These are phyloP conservation scores for Ogataea zsoltii DNA, from an alignment of 805 yeast species.

Conservation along the genomic window DNA sequence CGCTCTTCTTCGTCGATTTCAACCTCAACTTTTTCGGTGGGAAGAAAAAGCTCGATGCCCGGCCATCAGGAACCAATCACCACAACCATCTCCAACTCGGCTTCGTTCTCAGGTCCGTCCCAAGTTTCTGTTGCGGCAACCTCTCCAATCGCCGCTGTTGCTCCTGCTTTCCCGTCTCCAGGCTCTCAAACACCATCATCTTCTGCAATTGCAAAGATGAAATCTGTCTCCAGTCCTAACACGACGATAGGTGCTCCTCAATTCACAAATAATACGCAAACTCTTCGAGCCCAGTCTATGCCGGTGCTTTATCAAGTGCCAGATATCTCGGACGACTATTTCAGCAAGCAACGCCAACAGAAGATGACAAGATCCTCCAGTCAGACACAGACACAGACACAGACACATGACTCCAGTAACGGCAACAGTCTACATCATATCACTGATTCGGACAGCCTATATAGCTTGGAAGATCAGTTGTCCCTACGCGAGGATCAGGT, in stretches of 20 bases:
- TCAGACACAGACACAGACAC: neutral
- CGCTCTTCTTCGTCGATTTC: constrained; percentile 12
- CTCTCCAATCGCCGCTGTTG: constrained; percentile 11
- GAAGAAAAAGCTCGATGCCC: constrained; percentile 8
- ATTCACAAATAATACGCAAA: neutral
- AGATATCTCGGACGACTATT: constrained; percentile 30
- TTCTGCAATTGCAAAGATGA: constrained; percentile 1
- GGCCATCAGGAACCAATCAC: constrained; percentile 5
- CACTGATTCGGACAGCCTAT: constrained; percentile 18
- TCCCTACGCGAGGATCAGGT: constrained; percentile 5
- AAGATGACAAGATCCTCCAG: neutral
- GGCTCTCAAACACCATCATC: neutral
- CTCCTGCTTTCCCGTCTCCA: constrained; percentile 11
- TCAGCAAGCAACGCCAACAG: constrained; percentile 20
- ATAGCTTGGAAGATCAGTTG: constrained; percentile 15
- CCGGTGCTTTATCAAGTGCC: constrained; percentile 12
- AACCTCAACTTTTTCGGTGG: constrained; percentile 11
- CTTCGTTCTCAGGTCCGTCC: constrained; percentile 10
- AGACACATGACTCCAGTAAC: neutral
- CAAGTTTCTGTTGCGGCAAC: constrained; percentile 6
- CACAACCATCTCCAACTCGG: constrained; percentile 7
- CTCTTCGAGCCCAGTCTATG: constrained; percentile 11
- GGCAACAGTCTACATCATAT: neutral
- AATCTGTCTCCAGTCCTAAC: neutral
- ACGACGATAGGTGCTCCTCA: neutral